Evolutionary conservation across 2,329 filamentous ascomycete species (phyloP).

Genomic region (Microcyclosporella mali): DNA sequence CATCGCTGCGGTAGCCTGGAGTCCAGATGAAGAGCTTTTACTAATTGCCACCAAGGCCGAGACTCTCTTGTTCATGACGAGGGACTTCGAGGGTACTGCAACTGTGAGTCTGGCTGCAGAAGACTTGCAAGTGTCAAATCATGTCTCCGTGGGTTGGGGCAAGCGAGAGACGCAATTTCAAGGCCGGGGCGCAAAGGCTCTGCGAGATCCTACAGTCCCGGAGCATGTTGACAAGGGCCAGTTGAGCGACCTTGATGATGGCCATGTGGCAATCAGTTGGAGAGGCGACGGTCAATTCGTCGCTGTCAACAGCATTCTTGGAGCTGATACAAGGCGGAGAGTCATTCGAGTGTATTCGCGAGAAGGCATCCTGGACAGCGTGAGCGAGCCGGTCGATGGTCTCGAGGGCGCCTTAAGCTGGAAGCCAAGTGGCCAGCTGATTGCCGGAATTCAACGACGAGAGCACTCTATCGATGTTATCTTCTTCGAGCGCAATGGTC

Average conservation of each 20-base stretch:
- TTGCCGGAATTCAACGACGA: slow-evolving; percentile 77
- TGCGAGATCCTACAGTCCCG: slow-evolving; percentile 89
- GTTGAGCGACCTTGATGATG: slow-evolving; percentile 68
- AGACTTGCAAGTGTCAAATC: slow-evolving; percentile 82
- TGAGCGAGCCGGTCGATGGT: slow-evolving; percentile 88
- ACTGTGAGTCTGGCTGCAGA: slow-evolving; percentile 66
- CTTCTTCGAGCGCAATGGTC: slow-evolving; percentile 95
- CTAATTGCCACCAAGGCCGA: slow-evolving; percentile 72
- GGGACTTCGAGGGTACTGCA: slow-evolving; percentile 76
- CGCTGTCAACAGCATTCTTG: slow-evolving; percentile 75
- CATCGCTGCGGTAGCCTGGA: slow-evolving; percentile 85
- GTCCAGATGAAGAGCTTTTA: slow-evolving; percentile 87
- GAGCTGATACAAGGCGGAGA: slow-evolving; percentile 61
- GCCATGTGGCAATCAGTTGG: slow-evolving; percentile 73
- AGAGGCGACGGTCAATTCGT: slow-evolving; percentile 89
- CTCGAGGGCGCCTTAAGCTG: slow-evolving; percentile 85
- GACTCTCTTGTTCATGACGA: slow-evolving; percentile 86
- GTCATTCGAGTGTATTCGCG: slow-evolving; percentile 85
- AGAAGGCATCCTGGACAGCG: slow-evolving; percentile 84
- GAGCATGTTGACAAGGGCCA: slow-evolving; percentile 82
- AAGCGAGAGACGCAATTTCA: slow-evolving; percentile 98
- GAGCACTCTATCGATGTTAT: slow-evolving; percentile 68
- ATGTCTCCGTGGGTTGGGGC: slow-evolving; percentile 92
- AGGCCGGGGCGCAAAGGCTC: slow-evolving; percentile 61
- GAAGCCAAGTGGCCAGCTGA: slow-evolving; percentile 83